Evolutionary conservation across 108 stramenopile genomes (phyloP).

Genomic region (Hondaea fermentalgiana): DNA sequence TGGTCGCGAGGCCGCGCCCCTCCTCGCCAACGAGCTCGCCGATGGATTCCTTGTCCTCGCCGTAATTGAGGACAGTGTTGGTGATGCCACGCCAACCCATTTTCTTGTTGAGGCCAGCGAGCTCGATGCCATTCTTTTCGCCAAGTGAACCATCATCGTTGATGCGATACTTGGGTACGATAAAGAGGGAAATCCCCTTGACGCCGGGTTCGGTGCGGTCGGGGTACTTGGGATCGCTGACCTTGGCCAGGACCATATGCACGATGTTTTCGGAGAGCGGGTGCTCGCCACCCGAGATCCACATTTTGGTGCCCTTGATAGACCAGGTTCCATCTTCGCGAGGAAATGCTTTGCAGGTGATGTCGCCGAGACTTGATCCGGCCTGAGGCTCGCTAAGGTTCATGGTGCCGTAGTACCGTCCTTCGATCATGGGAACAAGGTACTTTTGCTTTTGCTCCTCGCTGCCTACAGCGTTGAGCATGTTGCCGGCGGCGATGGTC

Average conservation of each 20-base stretch:
- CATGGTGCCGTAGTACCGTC: constrained; percentile 23
- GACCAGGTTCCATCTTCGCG: not conserved
- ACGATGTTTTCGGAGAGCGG: constrained; percentile 26
- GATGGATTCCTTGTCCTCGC: not conserved
- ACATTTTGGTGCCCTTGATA: constrained; percentile 30
- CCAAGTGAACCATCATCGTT: not conserved
- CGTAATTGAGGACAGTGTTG: constrained; percentile 18
- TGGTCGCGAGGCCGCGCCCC: constrained; percentile 18
- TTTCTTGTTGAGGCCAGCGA: constrained; percentile 28
- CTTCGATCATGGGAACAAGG: not conserved
- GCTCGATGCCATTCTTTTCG: constrained; percentile 16
- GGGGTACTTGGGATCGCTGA: not conserved
- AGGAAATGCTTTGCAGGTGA: not conserved
- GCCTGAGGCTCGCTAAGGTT: constrained; percentile 24
- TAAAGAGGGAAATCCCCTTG: constrained; percentile 29
- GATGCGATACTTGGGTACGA: constrained; percentile 22
- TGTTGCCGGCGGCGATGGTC: constrained; percentile 18
- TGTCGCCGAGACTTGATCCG: constrained; percentile 15
- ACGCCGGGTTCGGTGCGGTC: not conserved
- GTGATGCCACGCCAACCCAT: constrained; percentile 22
- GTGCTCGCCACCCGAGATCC: constrained; percentile 27
- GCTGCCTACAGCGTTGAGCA: not conserved
- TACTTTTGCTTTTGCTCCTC: constrained; percentile 24
- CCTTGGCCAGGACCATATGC: constrained; percentile 31
- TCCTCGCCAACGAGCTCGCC: constrained; percentile 29